Evolutionary conservation across 148 eudicot species (phyloP), one percentile per base, ranked within the genome.

Genomic region (Chenopodium formosanum): DNA sequence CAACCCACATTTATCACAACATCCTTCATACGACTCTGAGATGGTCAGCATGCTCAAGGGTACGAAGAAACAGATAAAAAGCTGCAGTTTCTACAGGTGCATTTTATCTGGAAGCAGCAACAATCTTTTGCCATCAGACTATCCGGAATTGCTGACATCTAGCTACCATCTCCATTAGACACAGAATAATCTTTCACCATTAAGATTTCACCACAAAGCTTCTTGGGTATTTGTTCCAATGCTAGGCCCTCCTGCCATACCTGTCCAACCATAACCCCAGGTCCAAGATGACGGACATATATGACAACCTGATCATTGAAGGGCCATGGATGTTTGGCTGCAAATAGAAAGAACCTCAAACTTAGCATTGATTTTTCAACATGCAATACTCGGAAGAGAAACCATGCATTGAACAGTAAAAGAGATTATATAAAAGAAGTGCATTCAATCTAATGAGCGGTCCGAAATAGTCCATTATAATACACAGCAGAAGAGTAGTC

Each of bases 171-270:
- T 72, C 25, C 50, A n/a, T 7, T 46, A 46, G 75, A 29, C 77
- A 74, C 77, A 48, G 75, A 82, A 81, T 88, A 91, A 80, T 87
- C 89, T 83, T 89, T 92, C 68, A 89, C 92, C 98, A 92, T 91
- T 23, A 94, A 80, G 62, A 94, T 89, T 86, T 94, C 97, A 79
- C 84, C 75, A 70, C 90, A 94, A 40, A 94, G 77, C 83, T 92
- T 92, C 80, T 87, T 89, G 23, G 94, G 98, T n/a, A 92, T 87
- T 82, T 94, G 92, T 31, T 94, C 89, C 82, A 94, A 80, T 48
- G 82, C 84, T 85, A 82, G 83, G 76, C 96, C 96, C 85, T 94
- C 96, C 83, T 92, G 96, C 98, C 96, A 94, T 48, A 91, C 94
- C 82, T 94, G 94, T 75, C 93, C 96, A 1, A 91, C 90, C 89